Percentiles rank a stretch among this genome's conserved stretches.
Evolutionary conservation across 2,329 filamentous ascomycete genomes (phyloP).

Genomic region (Venturia asperata): DNA sequence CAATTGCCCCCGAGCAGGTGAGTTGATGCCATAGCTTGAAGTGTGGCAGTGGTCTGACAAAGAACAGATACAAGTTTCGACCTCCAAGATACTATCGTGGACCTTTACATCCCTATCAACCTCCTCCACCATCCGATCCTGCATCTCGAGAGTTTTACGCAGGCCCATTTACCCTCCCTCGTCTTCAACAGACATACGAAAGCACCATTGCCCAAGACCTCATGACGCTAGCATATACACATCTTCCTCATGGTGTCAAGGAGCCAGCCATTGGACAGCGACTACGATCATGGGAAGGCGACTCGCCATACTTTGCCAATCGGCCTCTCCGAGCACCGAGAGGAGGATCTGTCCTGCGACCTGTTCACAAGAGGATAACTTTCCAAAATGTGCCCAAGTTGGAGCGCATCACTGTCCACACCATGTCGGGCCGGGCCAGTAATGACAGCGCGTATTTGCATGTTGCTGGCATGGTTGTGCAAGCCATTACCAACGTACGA

Average conservation of each 20-base stretch:
- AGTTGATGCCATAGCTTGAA: constrained; percentile 13
- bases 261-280: constrained; percentile 53
- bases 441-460: constrained; percentile 69
- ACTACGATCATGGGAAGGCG: constrained; percentile 78
- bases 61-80: constrained; percentile 79
- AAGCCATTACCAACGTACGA: constrained; percentile 75
- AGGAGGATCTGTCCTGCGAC: constrained; percentile 63
- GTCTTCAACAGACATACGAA: constrained; percentile 84
- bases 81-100: constrained; percentile 93
- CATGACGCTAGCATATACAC: constrained; percentile 80
- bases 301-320: constrained; percentile 91
- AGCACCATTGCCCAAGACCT: constrained; percentile 80
- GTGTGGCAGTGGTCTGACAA: not conserved
- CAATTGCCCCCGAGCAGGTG: constrained; percentile 49
- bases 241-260: constrained; percentile 71
- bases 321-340: constrained; percentile 76
- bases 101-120: constrained; percentile 85
- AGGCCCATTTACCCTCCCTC: constrained; percentile 81
- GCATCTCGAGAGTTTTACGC: constrained; percentile 81
- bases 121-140: constrained; percentile 78
- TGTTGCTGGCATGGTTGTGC: constrained; percentile 74
- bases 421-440: constrained; percentile 59
- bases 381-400: constrained; percentile 84
- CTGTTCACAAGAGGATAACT: constrained; percentile 59
- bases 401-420: constrained; percentile 72